Evolutionary conservation across 2,329 filamentous ascomycete genomes (phyloP).

Genomic region (Colletotrichum sublineola): DNA sequence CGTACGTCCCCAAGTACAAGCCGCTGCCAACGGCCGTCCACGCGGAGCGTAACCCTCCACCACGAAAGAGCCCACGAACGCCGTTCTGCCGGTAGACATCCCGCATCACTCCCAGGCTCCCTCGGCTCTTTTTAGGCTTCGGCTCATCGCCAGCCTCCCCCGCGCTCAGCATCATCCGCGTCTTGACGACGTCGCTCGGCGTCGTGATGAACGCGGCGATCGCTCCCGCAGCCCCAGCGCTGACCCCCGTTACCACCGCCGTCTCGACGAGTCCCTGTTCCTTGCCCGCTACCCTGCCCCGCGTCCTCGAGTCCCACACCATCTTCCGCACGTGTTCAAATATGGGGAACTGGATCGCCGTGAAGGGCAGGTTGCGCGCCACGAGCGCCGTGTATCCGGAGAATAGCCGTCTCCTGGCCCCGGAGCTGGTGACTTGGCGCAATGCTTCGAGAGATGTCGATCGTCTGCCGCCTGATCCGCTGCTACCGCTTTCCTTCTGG

Average conservation of each 20-base stretch:
- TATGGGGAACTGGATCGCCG: slow-evolving; percentile 88
- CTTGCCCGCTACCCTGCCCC: slow-evolving; percentile 46
- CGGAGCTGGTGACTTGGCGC: slow-evolving; percentile 64
- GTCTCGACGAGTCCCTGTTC: slow-evolving; percentile 69
- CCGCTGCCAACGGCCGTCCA: slow-evolving; percentile 90
- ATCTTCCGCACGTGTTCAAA: slow-evolving; percentile 78
- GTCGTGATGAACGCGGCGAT: slow-evolving; percentile 86
- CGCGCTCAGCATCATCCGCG: slow-evolving; percentile 84
- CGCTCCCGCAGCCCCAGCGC: slow-evolving; percentile 80
- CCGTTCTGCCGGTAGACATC: slow-evolving; percentile 78
- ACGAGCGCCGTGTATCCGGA: slow-evolving; percentile 85
- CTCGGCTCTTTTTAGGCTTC: slow-evolving; percentile 5
- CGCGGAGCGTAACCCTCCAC: slow-evolving; percentile 77
- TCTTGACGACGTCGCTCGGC: slow-evolving; percentile 91
- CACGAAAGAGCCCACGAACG: slow-evolving; percentile 80
- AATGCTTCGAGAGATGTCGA: slow-evolving; percentile 65
- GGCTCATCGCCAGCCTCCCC: slow-evolving; percentile 41
- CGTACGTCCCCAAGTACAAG: slow-evolving; percentile 88
- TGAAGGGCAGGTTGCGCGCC: slow-evolving; percentile 87
- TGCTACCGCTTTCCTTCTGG: slow-evolving; percentile 43
- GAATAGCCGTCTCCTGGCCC: slow-evolving; percentile 70
- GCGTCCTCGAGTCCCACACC: slow-evolving; percentile 58
- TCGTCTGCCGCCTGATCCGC: not conserved
- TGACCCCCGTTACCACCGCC: slow-evolving; percentile 77
- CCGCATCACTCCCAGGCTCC: slow-evolving; percentile 71